Base-by-base conservation (phyloP, 2,329 filamentous ascomycete genomes). In the Aspergillus fischeri region DNA sequence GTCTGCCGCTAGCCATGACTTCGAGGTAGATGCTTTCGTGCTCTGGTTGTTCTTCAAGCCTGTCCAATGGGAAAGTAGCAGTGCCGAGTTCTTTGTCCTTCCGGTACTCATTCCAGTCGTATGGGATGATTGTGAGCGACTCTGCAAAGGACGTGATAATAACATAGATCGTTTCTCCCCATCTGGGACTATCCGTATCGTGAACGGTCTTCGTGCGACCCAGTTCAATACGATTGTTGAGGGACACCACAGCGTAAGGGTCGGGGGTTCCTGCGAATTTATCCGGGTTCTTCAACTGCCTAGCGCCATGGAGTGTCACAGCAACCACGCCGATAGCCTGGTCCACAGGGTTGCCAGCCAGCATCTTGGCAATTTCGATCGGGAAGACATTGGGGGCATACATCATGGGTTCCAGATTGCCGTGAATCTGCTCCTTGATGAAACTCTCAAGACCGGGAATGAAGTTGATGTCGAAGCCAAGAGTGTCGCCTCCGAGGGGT, bases 381-480 rank as follows among this genome's bases (percentile, higher is more conserved):
- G 94, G 94, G 81, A 99, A 99, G 51, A 97, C 92, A 66, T 99
- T 96, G 8, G 94, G 94, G 41, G 86, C 88, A 71, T 99, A 99
- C 91, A 99, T 96, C 89, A 99, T 97, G 0, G 94, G 95, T 1
- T 86, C 89, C 51, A 99, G 78, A 69, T 93, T 97, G 61, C 89
- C 90, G 74, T 99, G 95, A 53, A 99, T 96, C 77, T 96, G 91
- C 67, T 99, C 94, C 71, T 90, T 86, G 67, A 99, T 99, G 75
- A 99, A 99, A 56, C 75, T 84, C 74, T 97, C 92, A 25, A 99
- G 83, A 65, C 93, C 93, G 20, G 94, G 94, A 65, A 99, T 95
- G 76, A 99, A 97, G 78, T 97, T 97, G 81, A 99, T 97, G 70
- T 99, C 94, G 72, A 99, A 97, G 42, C 94, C 94, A 63, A 99